phyloP scores from a whole-genome alignment of 345 rosid species.

The Citrus australasica region DNA sequence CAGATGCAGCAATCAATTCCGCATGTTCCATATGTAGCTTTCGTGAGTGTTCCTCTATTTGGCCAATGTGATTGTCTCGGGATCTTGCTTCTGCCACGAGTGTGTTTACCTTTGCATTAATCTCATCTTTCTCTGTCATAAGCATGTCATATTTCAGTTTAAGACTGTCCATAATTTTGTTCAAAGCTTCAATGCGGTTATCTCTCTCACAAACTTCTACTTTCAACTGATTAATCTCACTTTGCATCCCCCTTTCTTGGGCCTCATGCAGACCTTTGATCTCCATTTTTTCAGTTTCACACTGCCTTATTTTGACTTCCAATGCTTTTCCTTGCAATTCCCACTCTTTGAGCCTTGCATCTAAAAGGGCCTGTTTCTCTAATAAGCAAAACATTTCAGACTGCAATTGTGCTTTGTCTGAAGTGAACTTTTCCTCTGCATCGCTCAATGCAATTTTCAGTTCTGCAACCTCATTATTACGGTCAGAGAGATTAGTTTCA shows the following conservation, averaged over 20 bases:
- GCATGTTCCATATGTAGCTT: conserved; percentile 26
- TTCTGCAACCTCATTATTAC: conserved; percentile 33
- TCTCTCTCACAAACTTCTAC: conserved; percentile 34
- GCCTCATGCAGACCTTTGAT: conserved; percentile 18
- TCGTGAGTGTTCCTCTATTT: conserved; percentile 43
- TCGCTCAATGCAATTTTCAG: conserved; percentile 43
- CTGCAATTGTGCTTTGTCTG: conserved; percentile 55
- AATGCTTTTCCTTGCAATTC: conserved; percentile 33
- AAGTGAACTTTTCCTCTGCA: conserved; percentile 41
- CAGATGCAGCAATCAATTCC: conserved; percentile 34
- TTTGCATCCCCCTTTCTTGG: conserved; percentile 25
- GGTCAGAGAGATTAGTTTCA: conserved; percentile 32
- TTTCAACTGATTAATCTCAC: conserved; percentile 37
- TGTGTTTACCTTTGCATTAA: conserved; percentile 31
- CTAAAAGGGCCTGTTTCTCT: conserved; percentile 34
- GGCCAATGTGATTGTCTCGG: conserved; percentile 36
- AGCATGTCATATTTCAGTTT: conserved; percentile 44
- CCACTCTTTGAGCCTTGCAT: conserved; percentile 43
- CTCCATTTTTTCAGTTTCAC: conserved; percentile 37
- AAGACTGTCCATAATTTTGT: conserved; percentile 36
- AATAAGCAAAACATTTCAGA: conserved; percentile 35
- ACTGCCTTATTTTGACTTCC: conserved; percentile 36
- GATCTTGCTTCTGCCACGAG: conserved; percentile 45
- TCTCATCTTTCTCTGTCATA: conserved; percentile 50
- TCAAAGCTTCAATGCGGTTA: conserved; percentile 28